A percentile compares a stretch with the other conserved stretches of the same genome.
phyloP scores from a whole-genome alignment of 768 basidiomycete species.

The Trametes cingulata region DNA sequence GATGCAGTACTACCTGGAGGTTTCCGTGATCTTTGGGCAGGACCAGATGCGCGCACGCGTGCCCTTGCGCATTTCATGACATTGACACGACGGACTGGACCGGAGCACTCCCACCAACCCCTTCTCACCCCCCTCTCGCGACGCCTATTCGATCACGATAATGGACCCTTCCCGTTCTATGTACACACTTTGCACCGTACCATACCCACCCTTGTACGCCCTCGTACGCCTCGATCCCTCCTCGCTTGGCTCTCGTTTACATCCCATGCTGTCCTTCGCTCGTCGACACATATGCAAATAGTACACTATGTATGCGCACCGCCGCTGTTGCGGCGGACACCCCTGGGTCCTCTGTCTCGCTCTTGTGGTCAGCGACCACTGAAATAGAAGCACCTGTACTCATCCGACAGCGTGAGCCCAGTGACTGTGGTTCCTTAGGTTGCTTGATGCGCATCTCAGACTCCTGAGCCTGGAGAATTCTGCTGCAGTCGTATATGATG shows the following conservation, averaged over 20 bases:
- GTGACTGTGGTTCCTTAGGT: too few species aligned
- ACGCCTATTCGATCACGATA: background rate
- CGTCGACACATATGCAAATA: conserved; percentile 10
- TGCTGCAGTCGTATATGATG: too few species aligned
- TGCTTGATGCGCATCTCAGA: too few species aligned
- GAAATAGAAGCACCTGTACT: too few species aligned
- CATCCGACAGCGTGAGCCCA: too few species aligned
- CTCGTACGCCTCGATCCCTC: conserved; percentile 14
- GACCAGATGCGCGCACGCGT: conserved; percentile 63
- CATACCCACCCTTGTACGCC: conserved; percentile 4
- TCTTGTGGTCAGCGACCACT: too few species aligned
- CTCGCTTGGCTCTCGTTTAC: conserved; percentile 18
- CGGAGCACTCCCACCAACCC: background rate
- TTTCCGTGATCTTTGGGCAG: conserved; percentile 65
- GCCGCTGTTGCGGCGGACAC: background rate
- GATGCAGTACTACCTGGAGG: conserved; percentile 68
- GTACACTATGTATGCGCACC: background rate
- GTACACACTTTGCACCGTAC: conserved; percentile 4
- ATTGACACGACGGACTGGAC: background rate
- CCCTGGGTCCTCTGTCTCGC: background rate
- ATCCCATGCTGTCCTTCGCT: conserved; percentile 13
- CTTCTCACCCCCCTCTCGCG: background rate
- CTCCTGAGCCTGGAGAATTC: too few species aligned
- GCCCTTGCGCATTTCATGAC: conserved; percentile 57
- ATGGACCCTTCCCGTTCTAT: conserved; percentile 1